Conservation (phyloP, 306 rosid genomes). For the Spatholobus suberectus region DNA sequence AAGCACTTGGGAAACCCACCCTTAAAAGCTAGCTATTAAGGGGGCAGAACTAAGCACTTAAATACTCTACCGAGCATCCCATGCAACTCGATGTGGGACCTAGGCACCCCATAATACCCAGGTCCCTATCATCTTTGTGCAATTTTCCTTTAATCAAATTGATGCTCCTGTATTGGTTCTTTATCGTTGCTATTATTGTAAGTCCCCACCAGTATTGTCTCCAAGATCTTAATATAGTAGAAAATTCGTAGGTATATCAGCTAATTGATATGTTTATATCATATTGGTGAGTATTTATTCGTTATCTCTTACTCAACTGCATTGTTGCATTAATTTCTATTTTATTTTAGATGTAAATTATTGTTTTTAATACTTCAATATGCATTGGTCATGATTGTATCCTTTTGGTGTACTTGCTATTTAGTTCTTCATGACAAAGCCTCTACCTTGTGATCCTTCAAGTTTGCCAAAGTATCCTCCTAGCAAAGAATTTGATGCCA, state of each 20-base stretch:
- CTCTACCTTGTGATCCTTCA: slow-evolving; percentile 95
- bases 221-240: too few species aligned
- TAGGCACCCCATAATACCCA: too few species aligned
- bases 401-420: slow-evolving; percentile 37
- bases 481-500: slow-evolving; percentile 97
- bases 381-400: slow-evolving; percentile 33
- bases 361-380: slow-evolving; percentile 12
- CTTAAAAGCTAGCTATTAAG: too few species aligned
- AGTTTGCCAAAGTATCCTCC: slow-evolving; percentile 99
- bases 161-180: background rate
- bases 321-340: background rate
- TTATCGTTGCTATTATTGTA: background rate
- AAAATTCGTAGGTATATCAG: too few species aligned
- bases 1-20: too few species aligned
- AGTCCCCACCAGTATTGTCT: too few species aligned
- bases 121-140: too few species aligned
- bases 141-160: background rate
- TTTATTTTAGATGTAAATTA: slow-evolving; percentile 19
- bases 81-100: too few species aligned
- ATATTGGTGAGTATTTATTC: slow-evolving; percentile 7
- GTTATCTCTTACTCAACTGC: slow-evolving; percentile 1
- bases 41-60: too few species aligned
- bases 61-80: too few species aligned
- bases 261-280: too few species aligned
- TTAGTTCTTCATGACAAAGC: slow-evolving; percentile 84